Percentiles rank a stretch among this genome's conserved stretches.
These are phyloP conservation scores for Paecilomyces niveus DNA, from an alignment of 2,329 filamentous ascomycete species.

Conservation along the genomic window DNA sequence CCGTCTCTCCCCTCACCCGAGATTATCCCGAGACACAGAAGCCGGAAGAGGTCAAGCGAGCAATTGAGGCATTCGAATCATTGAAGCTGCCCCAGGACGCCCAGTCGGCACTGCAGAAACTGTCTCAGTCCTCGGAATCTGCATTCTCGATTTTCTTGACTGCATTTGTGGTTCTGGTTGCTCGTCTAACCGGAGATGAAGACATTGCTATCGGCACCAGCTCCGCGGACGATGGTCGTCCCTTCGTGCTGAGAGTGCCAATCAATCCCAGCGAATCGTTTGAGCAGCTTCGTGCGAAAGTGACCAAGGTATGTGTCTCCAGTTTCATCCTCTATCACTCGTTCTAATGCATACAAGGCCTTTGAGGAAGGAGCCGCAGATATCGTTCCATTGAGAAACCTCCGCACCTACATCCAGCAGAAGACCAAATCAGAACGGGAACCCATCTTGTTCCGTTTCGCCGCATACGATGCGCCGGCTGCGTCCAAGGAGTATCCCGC, in stretches of 20 bases:
- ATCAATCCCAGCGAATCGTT: conserved; percentile 36
- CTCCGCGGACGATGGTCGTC: conserved; percentile 34
- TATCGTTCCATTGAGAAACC: conserved; percentile 34
- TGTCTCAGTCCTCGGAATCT: conserved; percentile 26
- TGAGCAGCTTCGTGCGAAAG: conserved; percentile 30
- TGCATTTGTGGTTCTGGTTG: conserved; percentile 38
- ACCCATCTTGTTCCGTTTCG: conserved; percentile 41
- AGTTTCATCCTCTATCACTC: background rate
- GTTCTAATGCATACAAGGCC: conserved; percentile 18
- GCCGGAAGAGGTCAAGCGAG: conserved; percentile 27
- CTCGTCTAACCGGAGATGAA: conserved; percentile 42
- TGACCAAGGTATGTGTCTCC: conserved; percentile 27
- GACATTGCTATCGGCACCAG: conserved; percentile 43
- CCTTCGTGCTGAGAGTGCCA: conserved; percentile 39
- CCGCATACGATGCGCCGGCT: conserved; percentile 40
- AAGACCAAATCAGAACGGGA: conserved; percentile 31
- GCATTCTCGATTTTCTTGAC: conserved; percentile 36
- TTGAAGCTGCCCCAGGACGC: conserved; percentile 29
- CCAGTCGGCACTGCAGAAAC: conserved; percentile 30
- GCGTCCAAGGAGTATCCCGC: conserved; percentile 33
- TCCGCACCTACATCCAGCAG: conserved; percentile 35
- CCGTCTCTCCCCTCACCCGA: conserved; percentile 37
- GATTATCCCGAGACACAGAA: conserved; percentile 36
- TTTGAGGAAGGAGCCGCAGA: conserved; percentile 35
- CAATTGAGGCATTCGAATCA: conserved; percentile 38